phyloP scores from a whole-genome alignment of 2,329 filamentous ascomycete genomes.

The Pseudogymnoascus sp. region DNA sequence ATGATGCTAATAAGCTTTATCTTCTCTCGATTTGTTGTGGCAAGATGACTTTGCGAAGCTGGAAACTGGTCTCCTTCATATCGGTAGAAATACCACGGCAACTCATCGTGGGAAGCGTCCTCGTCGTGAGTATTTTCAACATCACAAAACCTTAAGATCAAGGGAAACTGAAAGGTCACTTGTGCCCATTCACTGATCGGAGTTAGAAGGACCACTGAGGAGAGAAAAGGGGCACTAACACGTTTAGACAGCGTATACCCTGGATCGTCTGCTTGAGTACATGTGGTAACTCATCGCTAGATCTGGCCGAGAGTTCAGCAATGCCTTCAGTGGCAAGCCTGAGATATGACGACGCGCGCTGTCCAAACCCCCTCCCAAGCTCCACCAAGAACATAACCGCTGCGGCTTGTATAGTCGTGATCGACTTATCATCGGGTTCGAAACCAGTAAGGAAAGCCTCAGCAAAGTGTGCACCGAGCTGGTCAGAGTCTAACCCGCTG shows the following conservation, averaged over 20 bases:
- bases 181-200: conserved; percentile 27
- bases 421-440: conserved; percentile 17
- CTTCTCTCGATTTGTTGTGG: conserved; percentile 26
- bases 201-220: conserved; percentile 16
- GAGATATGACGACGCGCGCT: conserved; percentile 25
- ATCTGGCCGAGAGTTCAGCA: neutral
- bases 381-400: conserved; percentile 27
- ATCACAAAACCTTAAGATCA: conserved; percentile 6
- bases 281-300: conserved; percentile 18
- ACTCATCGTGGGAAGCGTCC: conserved; percentile 16
- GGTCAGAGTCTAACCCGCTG: conserved; percentile 21
- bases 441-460: conserved; percentile 20
- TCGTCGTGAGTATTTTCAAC: conserved; percentile 14
- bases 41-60: conserved; percentile 19
- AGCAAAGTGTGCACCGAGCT: conserved; percentile 21
- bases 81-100: conserved; percentile 23
- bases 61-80: conserved; percentile 15
- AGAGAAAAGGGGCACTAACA: conserved; percentile 21
- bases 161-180: conserved; percentile 24
- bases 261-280: conserved; percentile 25
- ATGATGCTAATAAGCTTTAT: conserved; percentile 24
- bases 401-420: conserved; percentile 26
- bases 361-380: conserved; percentile 19
- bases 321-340: conserved; percentile 20
- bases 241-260: conserved; percentile 26